A percentile compares a stretch with the other conserved stretches of the same genome.
Conservation (phyloP, 495 filamentous ascomycete genomes). For the Niebla homalea region DNA sequence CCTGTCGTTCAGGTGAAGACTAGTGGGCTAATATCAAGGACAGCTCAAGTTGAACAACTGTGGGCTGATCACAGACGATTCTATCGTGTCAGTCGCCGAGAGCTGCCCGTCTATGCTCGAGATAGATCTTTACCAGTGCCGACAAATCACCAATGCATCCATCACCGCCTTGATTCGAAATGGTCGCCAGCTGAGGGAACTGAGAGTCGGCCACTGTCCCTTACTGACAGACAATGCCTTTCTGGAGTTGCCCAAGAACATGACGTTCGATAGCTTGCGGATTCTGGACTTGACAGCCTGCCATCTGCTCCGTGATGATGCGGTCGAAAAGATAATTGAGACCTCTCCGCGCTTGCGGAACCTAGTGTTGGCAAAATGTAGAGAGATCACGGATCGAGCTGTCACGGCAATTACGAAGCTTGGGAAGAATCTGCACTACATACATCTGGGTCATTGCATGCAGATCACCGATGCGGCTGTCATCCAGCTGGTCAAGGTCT, state of each 20-base stretch:
- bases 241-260: constrained; percentile 55
- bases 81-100: constrained; percentile 72
- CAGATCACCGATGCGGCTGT: constrained; percentile 83
- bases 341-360: constrained; percentile 82
- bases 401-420: constrained; percentile 77
- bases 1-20: not conserved
- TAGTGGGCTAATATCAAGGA: constrained; percentile 17
- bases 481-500: constrained; percentile 63
- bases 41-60: constrained; percentile 94
- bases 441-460: constrained; percentile 88
- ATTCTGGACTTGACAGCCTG: constrained; percentile 92
- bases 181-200: constrained; percentile 70
- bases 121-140: constrained; percentile 87
- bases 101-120: constrained; percentile 87
- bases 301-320: constrained; percentile 65
- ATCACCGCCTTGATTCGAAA: constrained; percentile 64
- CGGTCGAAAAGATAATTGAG: constrained; percentile 73
- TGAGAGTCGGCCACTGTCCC: constrained; percentile 72
- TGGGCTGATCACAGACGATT: constrained; percentile 57
- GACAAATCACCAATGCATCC: constrained; percentile 62
- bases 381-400: constrained; percentile 76
- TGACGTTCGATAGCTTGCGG: constrained; percentile 69
- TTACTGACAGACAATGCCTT: constrained; percentile 78
- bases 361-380: constrained; percentile 86
- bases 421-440: constrained; percentile 90